Conservation (phyloP, 202 grass and related monocot genomes). For the Zoysia matrella region DNA sequence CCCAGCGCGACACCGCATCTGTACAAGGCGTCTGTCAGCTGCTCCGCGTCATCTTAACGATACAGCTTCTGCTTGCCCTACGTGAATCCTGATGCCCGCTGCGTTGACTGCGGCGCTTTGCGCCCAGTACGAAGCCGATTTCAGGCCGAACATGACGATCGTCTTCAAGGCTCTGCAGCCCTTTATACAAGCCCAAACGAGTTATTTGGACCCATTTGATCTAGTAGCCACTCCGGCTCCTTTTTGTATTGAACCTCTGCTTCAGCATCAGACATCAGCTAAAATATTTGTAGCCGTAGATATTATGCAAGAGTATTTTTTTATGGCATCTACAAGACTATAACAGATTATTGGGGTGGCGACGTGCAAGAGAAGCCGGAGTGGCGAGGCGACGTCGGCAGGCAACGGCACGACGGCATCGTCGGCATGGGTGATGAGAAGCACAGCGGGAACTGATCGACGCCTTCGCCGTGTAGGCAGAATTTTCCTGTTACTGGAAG, state of each 20-base stretch:
- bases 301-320: not conserved
- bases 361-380: not conserved
- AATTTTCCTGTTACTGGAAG: not conserved
- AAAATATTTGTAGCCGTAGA: too few relatives aligned
- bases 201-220: too few relatives aligned
- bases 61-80: too few relatives aligned
- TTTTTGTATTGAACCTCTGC: too few relatives aligned
- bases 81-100: too few relatives aligned
- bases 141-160: slow-evolving; percentile 86
- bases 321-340: too few relatives aligned
- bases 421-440: not conserved
- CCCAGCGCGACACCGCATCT: too few relatives aligned
- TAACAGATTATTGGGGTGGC: not conserved
- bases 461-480: not conserved
- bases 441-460: not conserved
- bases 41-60: too few relatives aligned
- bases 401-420: not conserved
- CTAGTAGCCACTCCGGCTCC: too few relatives aligned
- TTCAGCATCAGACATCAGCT: too few relatives aligned
- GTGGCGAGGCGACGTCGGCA: not conserved
- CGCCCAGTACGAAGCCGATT: slow-evolving; percentile 72
- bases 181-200: too few relatives aligned
- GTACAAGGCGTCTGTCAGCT: too few relatives aligned
- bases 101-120: slow-evolving; percentile 52
- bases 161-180: slow-evolving; percentile 78